Percentiles rank a stretch among this genome's conserved stretches.
phyloP scores from a whole-genome alignment of 2,329 filamentous ascomycete genomes.

The Fusarium pseudograminearum region DNA sequence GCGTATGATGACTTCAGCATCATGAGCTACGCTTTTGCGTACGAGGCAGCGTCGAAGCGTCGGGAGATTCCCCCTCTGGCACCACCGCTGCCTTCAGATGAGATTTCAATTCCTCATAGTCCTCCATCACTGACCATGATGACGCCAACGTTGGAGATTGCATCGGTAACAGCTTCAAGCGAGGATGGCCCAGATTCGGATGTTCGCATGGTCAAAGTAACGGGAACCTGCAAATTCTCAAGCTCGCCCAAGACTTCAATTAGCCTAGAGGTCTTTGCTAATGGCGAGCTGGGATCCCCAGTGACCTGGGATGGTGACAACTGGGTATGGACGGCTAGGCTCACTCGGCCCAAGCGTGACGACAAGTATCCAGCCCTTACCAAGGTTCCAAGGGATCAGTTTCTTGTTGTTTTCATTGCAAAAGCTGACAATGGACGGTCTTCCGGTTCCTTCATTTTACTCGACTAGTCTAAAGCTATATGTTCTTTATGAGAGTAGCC shows the following conservation, averaged over 20 bases:
- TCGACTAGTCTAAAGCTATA: not conserved
- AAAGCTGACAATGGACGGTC: not conserved
- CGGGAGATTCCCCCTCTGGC: not conserved
- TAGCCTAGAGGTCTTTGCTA: not conserved
- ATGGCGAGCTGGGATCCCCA: not conserved
- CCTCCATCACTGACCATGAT: rapidly evolving
- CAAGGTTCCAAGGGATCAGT: not conserved
- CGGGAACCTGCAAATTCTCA: rapidly evolving
- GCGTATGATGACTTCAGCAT: slow-evolving; percentile 59
- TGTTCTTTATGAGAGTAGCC: too few species aligned
- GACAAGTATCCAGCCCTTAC: not conserved
- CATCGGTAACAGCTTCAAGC: rapidly evolving
- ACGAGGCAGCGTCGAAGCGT: slow-evolving; percentile 8
- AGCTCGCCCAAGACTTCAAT: rapidly evolving
- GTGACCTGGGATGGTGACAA: not conserved
- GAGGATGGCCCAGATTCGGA: rapidly evolving
- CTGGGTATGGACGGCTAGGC: not conserved
- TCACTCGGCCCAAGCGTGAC: not conserved
- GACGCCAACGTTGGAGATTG: not conserved
- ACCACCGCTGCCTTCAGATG: not conserved
- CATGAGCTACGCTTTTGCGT: slow-evolving; percentile 43
- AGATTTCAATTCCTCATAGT: not conserved
- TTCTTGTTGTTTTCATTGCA: not conserved
- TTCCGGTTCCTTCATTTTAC: not conserved
- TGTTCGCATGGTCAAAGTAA: not conserved